Evolutionary conservation across 2,329 filamentous ascomycete species (phyloP).

Genomic region (Conoideocrella luteorostrata): DNA sequence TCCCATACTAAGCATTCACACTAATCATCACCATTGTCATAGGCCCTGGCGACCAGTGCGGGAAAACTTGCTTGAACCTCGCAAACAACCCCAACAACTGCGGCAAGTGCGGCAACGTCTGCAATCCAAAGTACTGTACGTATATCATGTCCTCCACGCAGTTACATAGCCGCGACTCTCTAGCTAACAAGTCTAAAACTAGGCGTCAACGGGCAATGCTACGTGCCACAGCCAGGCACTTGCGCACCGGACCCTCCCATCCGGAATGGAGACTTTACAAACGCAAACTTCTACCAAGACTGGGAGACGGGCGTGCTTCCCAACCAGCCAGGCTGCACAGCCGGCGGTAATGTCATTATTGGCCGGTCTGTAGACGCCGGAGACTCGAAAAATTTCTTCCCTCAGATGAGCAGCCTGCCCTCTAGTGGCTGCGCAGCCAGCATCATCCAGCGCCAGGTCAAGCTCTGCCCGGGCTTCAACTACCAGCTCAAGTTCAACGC

Average conservation of each 20-base stretch:
- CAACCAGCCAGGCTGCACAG: neutral
- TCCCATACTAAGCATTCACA: neutral
- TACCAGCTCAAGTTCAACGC: neutral
- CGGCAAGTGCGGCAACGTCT: slow-evolving; percentile 1
- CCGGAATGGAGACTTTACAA: neutral
- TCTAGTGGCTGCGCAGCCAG: neutral
- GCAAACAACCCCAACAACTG: slow-evolving; percentile 2
- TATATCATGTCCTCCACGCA: neutral
- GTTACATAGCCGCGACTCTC: too few species aligned
- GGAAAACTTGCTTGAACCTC: neutral
- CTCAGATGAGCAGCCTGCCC: neutral
- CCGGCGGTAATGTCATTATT: neutral
- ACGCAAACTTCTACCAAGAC: neutral
- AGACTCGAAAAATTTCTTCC: neutral
- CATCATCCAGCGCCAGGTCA: neutral
- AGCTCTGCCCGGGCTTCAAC: slow-evolving; percentile 1
- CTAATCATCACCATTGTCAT: neutral
- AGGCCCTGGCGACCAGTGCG: slow-evolving; percentile 1
- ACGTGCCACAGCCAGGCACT: neutral
- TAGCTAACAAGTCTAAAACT: neutral
- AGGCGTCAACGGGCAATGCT: neutral
- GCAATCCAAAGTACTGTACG: neutral
- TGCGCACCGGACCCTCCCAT: neutral
- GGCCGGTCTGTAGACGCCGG: neutral
- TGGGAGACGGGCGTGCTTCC: neutral